Evolutionary conservation across 164 flowering plant genomes (phyloP).

Genomic region (Magnolia kwangsiensis): DNA sequence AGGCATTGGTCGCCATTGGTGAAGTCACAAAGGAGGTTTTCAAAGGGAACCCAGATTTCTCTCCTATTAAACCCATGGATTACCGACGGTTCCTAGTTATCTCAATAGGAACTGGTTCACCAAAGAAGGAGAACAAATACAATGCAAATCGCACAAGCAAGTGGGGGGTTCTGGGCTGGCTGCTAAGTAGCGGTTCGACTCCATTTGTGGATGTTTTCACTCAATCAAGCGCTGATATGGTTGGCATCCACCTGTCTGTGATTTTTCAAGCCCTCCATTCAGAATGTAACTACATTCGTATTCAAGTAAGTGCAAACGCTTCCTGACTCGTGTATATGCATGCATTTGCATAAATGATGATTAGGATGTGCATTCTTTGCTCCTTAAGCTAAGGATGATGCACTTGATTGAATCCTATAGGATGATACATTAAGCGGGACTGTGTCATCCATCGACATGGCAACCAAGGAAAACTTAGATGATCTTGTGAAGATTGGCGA

Average conservation of each 20-base stretch:
- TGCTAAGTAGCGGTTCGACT: slow-evolving; percentile 13
- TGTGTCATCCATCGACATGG: slow-evolving; percentile 22
- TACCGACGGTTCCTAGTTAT: slow-evolving; percentile 25
- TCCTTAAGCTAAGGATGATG: too few species aligned
- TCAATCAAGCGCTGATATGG: slow-evolving; percentile 35
- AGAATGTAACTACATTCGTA: slow-evolving; percentile 27
- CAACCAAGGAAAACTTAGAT: slow-evolving; percentile 33
- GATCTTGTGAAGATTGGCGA: slow-evolving; percentile 32
- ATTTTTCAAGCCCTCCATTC: slow-evolving; percentile 28
- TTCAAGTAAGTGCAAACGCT: slow-evolving; percentile 20
- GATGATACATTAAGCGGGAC: slow-evolving; percentile 24
- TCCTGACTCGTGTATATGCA: neutral
- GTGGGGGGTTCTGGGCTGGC: slow-evolving; percentile 38
- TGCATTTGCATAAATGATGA: too few species aligned
- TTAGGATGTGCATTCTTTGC: too few species aligned
- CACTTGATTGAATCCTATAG: slow-evolving; percentile 11
- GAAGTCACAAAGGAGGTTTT: slow-evolving; percentile 25
- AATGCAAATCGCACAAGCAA: slow-evolving; percentile 23
- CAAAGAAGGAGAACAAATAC: slow-evolving; percentile 16
- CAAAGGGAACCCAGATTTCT: slow-evolving; percentile 21
- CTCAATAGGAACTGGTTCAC: slow-evolving; percentile 37
- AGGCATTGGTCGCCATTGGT: slow-evolving; percentile 27
- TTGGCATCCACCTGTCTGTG: slow-evolving; percentile 22
- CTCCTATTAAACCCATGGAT: slow-evolving; percentile 20
- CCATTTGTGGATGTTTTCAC: slow-evolving; percentile 31